Evolutionary conservation across 2,329 filamentous ascomycete species (phyloP).

Genomic region (Alternaria panax): DNA sequence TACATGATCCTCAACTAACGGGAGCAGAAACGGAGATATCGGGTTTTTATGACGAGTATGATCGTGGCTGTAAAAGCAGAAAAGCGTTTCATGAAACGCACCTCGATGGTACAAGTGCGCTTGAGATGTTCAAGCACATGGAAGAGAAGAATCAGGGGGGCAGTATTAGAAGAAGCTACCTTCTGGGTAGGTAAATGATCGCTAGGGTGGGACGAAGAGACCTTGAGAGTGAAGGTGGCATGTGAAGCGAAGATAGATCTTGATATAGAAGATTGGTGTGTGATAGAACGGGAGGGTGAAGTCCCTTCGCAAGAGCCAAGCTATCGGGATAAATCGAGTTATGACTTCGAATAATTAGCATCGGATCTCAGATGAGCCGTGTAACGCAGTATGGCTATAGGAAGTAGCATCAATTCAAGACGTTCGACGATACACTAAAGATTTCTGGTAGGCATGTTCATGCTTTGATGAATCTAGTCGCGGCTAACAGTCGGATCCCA

Average conservation of each 20-base stretch:
- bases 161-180: slow-evolving; percentile 11
- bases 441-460: not conserved
- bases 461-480: slow-evolving; percentile 37
- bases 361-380: not conserved
- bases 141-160: slow-evolving; percentile 8
- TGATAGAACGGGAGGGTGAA: slow-evolving; percentile 2
- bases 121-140: slow-evolving; percentile 20
- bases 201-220: slow-evolving; percentile 2
- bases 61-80: not conserved
- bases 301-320: not conserved
- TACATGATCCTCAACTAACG: not conserved
- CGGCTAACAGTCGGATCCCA: slow-evolving; percentile 64
- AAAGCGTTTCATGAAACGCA: slow-evolving; percentile 14
- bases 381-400: not conserved
- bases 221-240: slow-evolving; percentile 4
- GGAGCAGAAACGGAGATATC: not conserved
- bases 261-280: slow-evolving; percentile 1
- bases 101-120: slow-evolving; percentile 10
- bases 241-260: slow-evolving; percentile 10
- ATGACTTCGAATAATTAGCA: not conserved
- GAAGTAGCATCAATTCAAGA: not conserved
- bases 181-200: slow-evolving; percentile 21
- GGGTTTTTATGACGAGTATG: slow-evolving; percentile 1
- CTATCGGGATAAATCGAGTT: not conserved
- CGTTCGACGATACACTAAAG: too few relatives aligned